Conservation (phyloP, 2,329 filamentous ascomycete genomes). For the Sporothrix brasiliensis region DNA sequence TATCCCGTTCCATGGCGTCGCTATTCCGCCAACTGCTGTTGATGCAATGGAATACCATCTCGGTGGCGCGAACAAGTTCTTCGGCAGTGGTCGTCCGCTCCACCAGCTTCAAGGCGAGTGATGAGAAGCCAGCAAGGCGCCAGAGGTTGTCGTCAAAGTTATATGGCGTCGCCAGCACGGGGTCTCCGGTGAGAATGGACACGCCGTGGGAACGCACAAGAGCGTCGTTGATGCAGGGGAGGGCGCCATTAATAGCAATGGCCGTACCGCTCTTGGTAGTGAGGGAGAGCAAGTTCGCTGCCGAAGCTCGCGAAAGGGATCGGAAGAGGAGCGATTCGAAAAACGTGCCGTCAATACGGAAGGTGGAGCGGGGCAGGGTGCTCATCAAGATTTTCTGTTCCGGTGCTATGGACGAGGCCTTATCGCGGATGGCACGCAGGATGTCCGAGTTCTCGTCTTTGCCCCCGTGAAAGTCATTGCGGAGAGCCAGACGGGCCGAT, state of each 20-base stretch:
- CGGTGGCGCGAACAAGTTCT: constrained; percentile 73
- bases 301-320: constrained; percentile 72
- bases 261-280: constrained; percentile 74
- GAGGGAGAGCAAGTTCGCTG: constrained; percentile 67
- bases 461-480: constrained; percentile 88
- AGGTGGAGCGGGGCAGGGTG: constrained; percentile 76
- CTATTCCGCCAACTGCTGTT: constrained; percentile 95
- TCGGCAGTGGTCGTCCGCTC: constrained; percentile 73
- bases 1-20: constrained; percentile 95
- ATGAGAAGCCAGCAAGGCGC: constrained; percentile 88
- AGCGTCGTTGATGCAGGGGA: constrained; percentile 86
- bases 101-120: constrained; percentile 80
- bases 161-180: constrained; percentile 78
- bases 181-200: constrained; percentile 78
- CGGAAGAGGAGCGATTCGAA: constrained; percentile 76
- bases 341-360: constrained; percentile 78
- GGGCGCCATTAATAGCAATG: constrained; percentile 83
- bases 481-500: constrained; percentile 84
- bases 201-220: constrained; percentile 80
- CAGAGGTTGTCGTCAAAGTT: constrained; percentile 90
- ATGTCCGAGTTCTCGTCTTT: constrained; percentile 93
- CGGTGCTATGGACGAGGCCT: constrained; percentile 78
- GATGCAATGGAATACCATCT: constrained; percentile 83
- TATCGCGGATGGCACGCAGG: constrained; percentile 80
- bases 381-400: constrained; percentile 82